These are phyloP conservation scores for Lumnitzera racemosa DNA, from an alignment of 345 rosid genomes.

Conservation along the genomic window DNA sequence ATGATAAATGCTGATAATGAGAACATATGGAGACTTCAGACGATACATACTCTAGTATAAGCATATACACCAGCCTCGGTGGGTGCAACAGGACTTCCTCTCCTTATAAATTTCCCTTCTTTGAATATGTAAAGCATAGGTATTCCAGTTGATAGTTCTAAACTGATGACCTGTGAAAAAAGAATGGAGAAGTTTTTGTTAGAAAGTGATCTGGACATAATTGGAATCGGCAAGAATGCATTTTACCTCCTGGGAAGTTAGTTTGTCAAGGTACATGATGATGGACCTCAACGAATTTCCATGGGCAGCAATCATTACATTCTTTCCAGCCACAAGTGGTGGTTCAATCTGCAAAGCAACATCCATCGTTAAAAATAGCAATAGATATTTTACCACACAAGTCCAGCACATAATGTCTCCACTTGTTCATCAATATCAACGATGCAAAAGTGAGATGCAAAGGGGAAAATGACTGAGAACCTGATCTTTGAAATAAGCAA, in stretches of 20 bases:
- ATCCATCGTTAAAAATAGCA: background rate
- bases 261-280: constrained; percentile 92
- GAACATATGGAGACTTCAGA: background rate
- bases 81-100: constrained; percentile 90
- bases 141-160: constrained; percentile 86
- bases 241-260: constrained; percentile 90
- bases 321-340: constrained; percentile 74
- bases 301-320: constrained; percentile 92
- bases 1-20: too few relatives aligned
- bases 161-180: constrained; percentile 52
- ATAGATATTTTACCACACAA: background rate
- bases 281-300: constrained; percentile 92
- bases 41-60: constrained; percentile 64
- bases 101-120: constrained; percentile 76
- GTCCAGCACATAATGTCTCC: too few relatives aligned
- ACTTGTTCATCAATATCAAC: too few relatives aligned
- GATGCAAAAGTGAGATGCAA: background rate
- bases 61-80: constrained; percentile 95
- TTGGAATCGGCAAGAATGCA: constrained; percentile 1
- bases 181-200: background rate
- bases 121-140: constrained; percentile 93
- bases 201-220: background rate
- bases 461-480: constrained; percentile 18
- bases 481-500: constrained; percentile 50
- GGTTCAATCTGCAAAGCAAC: constrained; percentile 66